These are phyloP conservation scores for Flaveria sonorensis DNA, from an alignment of 129 eudicot genomes.

Conservation along the genomic window DNA sequence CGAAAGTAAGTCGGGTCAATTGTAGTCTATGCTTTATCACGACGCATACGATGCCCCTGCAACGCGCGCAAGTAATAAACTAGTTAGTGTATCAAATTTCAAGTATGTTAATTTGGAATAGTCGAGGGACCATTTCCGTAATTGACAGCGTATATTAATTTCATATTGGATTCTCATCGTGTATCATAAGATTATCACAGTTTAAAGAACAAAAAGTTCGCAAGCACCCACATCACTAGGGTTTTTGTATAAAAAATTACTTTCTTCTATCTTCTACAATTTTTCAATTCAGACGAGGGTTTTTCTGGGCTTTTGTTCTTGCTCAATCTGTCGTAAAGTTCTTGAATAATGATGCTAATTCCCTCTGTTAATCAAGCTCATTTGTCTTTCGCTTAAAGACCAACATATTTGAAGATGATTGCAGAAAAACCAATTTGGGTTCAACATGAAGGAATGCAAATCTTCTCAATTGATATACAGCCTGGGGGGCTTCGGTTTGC, in stretches of 20 bases:
- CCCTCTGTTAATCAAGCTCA: conserved; percentile 18
- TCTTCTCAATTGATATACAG: conserved; percentile 96
- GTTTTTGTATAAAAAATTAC: conserved; percentile 36
- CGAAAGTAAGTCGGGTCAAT: too few species aligned
- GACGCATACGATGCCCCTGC: too few species aligned
- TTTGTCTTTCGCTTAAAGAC: conserved; percentile 29
- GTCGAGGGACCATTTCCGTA: conserved; percentile 11
- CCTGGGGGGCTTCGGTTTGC: conserved; percentile 99
- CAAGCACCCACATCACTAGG: conserved; percentile 34
- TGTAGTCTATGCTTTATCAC: too few species aligned
- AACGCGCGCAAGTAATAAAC: too few species aligned
- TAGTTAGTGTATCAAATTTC: background rate
- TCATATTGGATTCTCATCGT: conserved; percentile 3
- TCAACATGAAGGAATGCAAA: conserved; percentile 94
- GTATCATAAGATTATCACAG: conserved; percentile 27
- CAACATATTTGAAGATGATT: conserved; percentile 56
- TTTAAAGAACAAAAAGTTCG: conserved; percentile 29
- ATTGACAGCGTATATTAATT: background rate
- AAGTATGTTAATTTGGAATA: background rate
- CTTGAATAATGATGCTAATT: conserved; percentile 21
- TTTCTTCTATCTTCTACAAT: conserved; percentile 21
- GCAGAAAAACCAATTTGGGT: conserved; percentile 94
- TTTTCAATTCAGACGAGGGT: conserved; percentile 34
- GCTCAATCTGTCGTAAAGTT: conserved; percentile 21
- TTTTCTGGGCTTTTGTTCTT: conserved; percentile 35